Conservation (phyloP, 2,329 filamentous ascomycete genomes). For the Tympanopsis confertula region DNA sequence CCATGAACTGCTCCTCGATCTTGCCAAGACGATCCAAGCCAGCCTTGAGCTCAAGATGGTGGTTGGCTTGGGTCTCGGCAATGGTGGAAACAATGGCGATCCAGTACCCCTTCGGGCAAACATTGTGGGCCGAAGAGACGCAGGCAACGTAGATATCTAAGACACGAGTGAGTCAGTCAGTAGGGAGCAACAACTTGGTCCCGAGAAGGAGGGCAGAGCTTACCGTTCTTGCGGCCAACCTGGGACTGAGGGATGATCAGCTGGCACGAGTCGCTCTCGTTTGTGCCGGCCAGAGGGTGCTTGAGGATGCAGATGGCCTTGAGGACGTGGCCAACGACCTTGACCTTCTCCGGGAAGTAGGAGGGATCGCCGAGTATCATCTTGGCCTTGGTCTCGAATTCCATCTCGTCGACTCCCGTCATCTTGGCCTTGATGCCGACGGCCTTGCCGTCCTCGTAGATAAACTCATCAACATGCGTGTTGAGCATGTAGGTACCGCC, state of each 20-base stretch:
- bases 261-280: conserved; percentile 79
- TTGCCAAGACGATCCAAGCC: conserved; percentile 84
- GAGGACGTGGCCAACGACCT: conserved; percentile 77
- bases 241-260: conserved; percentile 97
- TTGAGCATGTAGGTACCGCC: conserved; percentile 99
- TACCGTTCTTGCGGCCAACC: conserved; percentile 91
- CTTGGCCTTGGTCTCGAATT: conserved; percentile 91
- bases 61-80: conserved; percentile 80
- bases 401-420: conserved; percentile 81
- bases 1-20: conserved; percentile 97
- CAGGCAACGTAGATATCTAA: conserved; percentile 92
- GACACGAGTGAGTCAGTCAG: background rate
- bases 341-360: conserved; percentile 86
- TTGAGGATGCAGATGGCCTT: conserved; percentile 97
- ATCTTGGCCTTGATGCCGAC: conserved; percentile 97
- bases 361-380: conserved; percentile 93
- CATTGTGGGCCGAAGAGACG: conserved; percentile 90
- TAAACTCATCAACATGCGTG: conserved; percentile 79
- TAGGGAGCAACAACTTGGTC: background rate
- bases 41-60: conserved; percentile 86
- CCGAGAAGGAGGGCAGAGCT: conserved; percentile 12
- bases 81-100: conserved; percentile 97
- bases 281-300: conserved; percentile 83
- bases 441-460: conserved; percentile 78
- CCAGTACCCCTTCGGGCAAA: conserved; percentile 98